Percentiles rank a stretch among this genome's conserved stretches.
phyloP scores from a whole-genome alignment of 2,329 filamentous ascomycete genomes.

The Ilyonectria destructans region DNA sequence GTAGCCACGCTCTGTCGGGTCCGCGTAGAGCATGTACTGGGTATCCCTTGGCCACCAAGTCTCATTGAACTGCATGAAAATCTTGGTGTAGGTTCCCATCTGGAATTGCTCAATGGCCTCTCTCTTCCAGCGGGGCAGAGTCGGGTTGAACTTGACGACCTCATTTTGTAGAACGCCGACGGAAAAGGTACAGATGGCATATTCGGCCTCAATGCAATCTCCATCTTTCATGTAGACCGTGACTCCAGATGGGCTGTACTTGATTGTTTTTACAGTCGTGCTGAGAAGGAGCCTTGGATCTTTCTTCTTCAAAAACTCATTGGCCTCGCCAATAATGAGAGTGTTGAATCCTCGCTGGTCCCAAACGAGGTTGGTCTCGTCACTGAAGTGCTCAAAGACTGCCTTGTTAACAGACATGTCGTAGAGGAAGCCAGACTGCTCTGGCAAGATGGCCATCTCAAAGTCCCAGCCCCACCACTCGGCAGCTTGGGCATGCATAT shows the following conservation, averaged over 20 bases:
- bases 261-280: slow-evolving; percentile 70
- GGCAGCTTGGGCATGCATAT: slow-evolving; percentile 71
- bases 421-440: slow-evolving; percentile 70
- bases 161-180: slow-evolving; percentile 78
- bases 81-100: slow-evolving; percentile 83
- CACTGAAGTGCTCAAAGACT: slow-evolving; percentile 75
- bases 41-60: slow-evolving; percentile 73
- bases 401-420: slow-evolving; percentile 72
- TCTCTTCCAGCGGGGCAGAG: slow-evolving; percentile 76
- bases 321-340: slow-evolving; percentile 71
- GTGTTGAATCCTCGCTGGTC: slow-evolving; percentile 75
- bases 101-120: slow-evolving; percentile 75
- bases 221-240: slow-evolving; percentile 69
- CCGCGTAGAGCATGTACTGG: slow-evolving; percentile 64
- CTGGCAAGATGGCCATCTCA: slow-evolving; percentile 71
- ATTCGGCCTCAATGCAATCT: slow-evolving; percentile 71
- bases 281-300: slow-evolving; percentile 73
- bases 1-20: slow-evolving; percentile 59
- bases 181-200: slow-evolving; percentile 79
- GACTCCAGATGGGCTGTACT: slow-evolving; percentile 68
- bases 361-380: slow-evolving; percentile 73
- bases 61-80: slow-evolving; percentile 79
- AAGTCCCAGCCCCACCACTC: slow-evolving; percentile 75
- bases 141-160: slow-evolving; percentile 71
- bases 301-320: slow-evolving; percentile 69